phyloP scores from a whole-genome alignment of 192 early-diverging fungal genomes.

The Backusella tuberculispora region DNA sequence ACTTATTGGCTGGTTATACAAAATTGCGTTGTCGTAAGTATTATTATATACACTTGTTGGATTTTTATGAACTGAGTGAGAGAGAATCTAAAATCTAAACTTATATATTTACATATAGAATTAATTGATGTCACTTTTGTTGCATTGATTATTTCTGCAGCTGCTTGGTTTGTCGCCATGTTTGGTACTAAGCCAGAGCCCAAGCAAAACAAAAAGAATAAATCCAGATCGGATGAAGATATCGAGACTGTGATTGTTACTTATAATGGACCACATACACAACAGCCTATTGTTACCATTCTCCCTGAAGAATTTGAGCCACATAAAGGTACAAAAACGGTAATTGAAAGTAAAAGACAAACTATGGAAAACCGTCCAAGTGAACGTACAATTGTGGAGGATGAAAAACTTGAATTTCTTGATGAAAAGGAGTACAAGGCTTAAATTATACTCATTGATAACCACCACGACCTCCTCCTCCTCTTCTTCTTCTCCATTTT shows the following conservation, averaged over 20 bases:
- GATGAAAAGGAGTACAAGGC: constrained; percentile 11
- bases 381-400: not conserved
- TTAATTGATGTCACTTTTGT: constrained; percentile 3
- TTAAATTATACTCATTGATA: not conserved
- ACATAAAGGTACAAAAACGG: not conserved
- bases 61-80: too few species aligned
- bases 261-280: not conserved
- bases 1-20: not conserved
- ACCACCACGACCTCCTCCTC: not conserved
- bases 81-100: too few species aligned
- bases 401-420: not conserved
- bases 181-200: not conserved
- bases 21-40: constrained; percentile 5
- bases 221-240: not conserved
- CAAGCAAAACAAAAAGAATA: not conserved
- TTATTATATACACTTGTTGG: not conserved
- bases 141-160: not conserved
- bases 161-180: not conserved
- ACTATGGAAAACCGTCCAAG: constrained; percentile 3
- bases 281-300: not conserved
- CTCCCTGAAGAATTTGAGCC: not conserved
- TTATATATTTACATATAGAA: not conserved
- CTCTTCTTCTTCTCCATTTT: too few species aligned
- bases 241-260: not conserved
- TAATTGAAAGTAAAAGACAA: not conserved